Base-by-base conservation (phyloP, 1,139 yeast species). In the Candida albicans region DNA sequence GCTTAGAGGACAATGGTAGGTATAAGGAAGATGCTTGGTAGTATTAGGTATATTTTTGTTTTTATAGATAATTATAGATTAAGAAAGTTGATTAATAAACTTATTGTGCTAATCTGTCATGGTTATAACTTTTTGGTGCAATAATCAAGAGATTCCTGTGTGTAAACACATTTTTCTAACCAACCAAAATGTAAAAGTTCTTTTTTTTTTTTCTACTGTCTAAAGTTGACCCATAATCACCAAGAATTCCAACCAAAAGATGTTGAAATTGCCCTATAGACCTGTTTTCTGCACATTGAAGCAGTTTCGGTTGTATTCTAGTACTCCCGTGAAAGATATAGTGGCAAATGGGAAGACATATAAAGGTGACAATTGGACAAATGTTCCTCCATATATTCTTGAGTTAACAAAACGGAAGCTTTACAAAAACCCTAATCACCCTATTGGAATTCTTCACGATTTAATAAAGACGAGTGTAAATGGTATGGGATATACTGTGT, bases 11-110 rank as follows among this genome's bases (percentile, higher is more conserved):
- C 49, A 58, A 60, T 7, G 82, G 84, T 7, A 68, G 91, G 51
- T 91, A 88, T 58, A 69, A 88, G 43, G 97, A 93, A 61, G 99
- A 93, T 58, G 90, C 96, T 0, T 91, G 98, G 98, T 91, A 51
- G 53, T 27, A 26, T 14, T 10, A 22, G 14, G 27, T 24, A 27
- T 27, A 7, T 35, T 25, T 25, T 18, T 18, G 22, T 18, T 18
- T 18, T 18, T 18, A 18, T 18, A 18, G 22, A 18, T 18, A 5
- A 18, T 18, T 18, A 18, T 18, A 18, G 22, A 18, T 18, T 18
- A 18, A 5, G 5, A 18, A 18, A 18, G 3, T 18, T 18, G 22
- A 18, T 18, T 4, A 18, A 18, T 18, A 18, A 18, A 18, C 22
- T 4, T 18, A 18, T 5, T 18, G 22, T 3, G 22, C 22, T 18